phyloP scores from a whole-genome alignment of 2,329 filamentous ascomycete genomes.

The Hypoxylon sp. region DNA sequence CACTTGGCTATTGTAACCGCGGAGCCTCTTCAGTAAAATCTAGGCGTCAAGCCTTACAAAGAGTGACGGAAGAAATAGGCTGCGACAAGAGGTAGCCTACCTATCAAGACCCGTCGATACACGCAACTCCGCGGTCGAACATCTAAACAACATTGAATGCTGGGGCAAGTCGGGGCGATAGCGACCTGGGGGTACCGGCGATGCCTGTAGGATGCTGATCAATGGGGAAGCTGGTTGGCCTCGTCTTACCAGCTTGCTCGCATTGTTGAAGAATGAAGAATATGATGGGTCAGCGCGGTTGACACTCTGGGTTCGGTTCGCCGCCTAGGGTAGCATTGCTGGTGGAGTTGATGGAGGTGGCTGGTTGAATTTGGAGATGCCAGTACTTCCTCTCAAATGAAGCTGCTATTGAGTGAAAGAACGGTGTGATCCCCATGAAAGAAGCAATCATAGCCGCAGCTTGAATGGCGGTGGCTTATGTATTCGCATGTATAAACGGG shows the following conservation, averaged over 20 bases:
- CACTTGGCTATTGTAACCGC: background rate
- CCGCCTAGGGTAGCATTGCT: constrained; percentile 37
- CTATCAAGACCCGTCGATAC: too few species aligned
- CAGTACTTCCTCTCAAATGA: constrained; percentile 12
- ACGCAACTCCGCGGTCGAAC: background rate
- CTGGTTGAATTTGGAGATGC: constrained; percentile 28
- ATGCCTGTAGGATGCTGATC: constrained; percentile 40
- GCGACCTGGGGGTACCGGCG: constrained; percentile 19
- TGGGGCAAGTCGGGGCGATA: constrained; percentile 20
- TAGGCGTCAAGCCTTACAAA: background rate
- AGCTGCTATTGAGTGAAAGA: constrained; percentile 13
- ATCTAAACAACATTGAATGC: constrained; percentile 7
- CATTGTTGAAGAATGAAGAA: constrained; percentile 30
- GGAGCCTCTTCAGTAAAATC: background rate
- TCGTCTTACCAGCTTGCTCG: constrained; percentile 23
- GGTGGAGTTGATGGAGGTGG: constrained; percentile 34
- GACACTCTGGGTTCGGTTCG: constrained; percentile 40
- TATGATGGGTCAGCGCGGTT: constrained; percentile 32
- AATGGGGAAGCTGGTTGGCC: constrained; percentile 38
- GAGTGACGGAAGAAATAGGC: background rate
- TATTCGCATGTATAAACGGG: constrained; percentile 13
- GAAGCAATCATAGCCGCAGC: constrained; percentile 28
- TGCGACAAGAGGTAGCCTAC: background rate
- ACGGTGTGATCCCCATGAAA: constrained; percentile 28
- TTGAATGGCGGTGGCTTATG: constrained; percentile 17